Conservation (phyloP, 2,329 filamentous ascomycete species). For the Colletotrichum agaves region DNA sequence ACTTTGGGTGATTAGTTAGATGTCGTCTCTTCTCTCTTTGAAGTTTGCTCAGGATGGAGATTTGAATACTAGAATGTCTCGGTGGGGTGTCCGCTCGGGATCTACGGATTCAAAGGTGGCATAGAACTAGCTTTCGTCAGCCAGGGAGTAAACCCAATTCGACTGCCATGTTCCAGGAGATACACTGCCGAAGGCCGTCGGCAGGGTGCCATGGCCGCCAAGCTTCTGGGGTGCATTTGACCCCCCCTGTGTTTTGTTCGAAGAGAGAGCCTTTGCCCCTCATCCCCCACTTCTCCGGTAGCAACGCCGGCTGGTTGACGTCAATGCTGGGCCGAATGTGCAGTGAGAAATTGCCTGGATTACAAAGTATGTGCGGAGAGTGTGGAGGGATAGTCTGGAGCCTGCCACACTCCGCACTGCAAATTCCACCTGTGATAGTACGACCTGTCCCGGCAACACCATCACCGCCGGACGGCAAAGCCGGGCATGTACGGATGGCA, state of each 20-base stretch:
- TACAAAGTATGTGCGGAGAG: too few species aligned
- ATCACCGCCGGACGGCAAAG: too few species aligned
- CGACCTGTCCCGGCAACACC: too few species aligned
- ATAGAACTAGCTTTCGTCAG: conserved; percentile 16
- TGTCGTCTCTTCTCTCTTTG: conserved; percentile 10
- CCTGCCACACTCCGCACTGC: too few species aligned
- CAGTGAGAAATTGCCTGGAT: neutral
- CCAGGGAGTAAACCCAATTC: conserved; percentile 10
- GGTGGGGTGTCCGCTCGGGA: conserved; percentile 15
- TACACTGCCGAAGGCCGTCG: neutral
- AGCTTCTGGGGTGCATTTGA: conserved; percentile 24
- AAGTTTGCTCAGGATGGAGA: neutral
- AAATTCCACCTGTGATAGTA: too few species aligned
- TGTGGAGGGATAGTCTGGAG: too few species aligned
- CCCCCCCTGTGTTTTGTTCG: conserved; percentile 17
- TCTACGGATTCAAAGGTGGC: conserved; percentile 11
- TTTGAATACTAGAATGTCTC: conserved; percentile 2
- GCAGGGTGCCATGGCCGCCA: neutral
- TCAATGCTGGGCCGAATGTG: conserved; percentile 5
- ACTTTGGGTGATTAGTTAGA: accelerated
- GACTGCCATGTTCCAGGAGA: neutral
- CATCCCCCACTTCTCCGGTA: conserved; percentile 6
- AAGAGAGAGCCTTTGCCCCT: conserved; percentile 4
- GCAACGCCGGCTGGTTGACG: conserved; percentile 4
- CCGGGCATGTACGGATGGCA: too few species aligned